These are phyloP conservation scores for Fusarium domesticum DNA, from an alignment of 2,329 filamentous ascomycete species.

Conservation along the genomic window DNA sequence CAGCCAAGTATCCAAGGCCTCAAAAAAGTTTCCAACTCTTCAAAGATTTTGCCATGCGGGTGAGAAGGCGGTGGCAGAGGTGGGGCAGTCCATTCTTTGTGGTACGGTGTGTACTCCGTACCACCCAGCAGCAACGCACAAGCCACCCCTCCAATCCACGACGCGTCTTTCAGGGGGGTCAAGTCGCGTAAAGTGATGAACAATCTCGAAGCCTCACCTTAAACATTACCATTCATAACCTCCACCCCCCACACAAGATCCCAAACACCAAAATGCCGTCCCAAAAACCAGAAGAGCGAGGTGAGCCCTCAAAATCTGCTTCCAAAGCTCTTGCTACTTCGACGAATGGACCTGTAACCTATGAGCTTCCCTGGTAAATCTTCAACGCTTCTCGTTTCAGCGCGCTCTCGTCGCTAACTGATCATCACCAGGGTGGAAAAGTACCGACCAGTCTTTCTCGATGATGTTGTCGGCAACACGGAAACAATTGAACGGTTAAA, in stretches of 20 bases:
- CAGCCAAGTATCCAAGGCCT: constrained; percentile 3
- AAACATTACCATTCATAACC: constrained; percentile 6
- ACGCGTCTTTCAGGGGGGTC: constrained; percentile 34
- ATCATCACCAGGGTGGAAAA: constrained; percentile 80
- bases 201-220: constrained; percentile 21
- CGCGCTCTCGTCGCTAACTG: constrained; percentile 15
- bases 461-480: constrained; percentile 96
- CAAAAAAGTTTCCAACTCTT: constrained; percentile 26
- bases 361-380: constrained; percentile 75
- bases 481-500: constrained; percentile 97
- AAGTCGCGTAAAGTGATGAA: constrained; percentile 38
- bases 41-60: constrained; percentile 29
- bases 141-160: constrained; percentile 6
- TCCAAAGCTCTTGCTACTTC: constrained; percentile 53
- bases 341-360: constrained; percentile 53
- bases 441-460: constrained; percentile 89
- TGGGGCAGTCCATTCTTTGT: constrained; percentile 9
- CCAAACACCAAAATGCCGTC: constrained; percentile 43
- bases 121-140: constrained; percentile 20
- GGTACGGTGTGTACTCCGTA: too few relatives aligned
- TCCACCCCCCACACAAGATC: constrained; percentile 1
- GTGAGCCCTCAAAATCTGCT: constrained; percentile 60
- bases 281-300: constrained; percentile 49
- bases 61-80: constrained; percentile 28
- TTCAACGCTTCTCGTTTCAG: constrained; percentile 1